Evolutionary conservation across 768 basidiomycete species (phyloP).

Genomic region (Amanita subjunquillea): DNA sequence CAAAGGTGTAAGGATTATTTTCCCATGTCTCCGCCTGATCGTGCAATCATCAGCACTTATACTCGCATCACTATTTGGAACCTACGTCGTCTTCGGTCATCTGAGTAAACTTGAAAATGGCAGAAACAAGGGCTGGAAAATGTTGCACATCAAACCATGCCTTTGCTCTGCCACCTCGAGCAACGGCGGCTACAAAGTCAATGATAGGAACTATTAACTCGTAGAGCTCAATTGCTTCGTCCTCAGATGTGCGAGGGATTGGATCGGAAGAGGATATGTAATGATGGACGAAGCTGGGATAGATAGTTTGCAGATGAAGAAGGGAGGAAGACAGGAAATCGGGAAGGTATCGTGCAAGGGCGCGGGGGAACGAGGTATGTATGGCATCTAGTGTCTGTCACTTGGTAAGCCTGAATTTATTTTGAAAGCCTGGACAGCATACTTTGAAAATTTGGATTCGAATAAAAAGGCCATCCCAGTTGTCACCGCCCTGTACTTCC

Average conservation of each 20-base stretch:
- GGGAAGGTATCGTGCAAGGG: slow-evolving; percentile 51
- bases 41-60: not conserved
- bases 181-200: slow-evolving; percentile 65
- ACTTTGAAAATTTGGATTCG: slow-evolving; percentile 84
- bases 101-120: slow-evolving; percentile 63
- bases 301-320: slow-evolving; percentile 46
- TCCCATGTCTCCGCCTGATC: slow-evolving; percentile 85
- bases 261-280: slow-evolving; percentile 49
- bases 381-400: slow-evolving; percentile 63
- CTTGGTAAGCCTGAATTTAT: not conserved
- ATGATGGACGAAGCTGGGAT: slow-evolving; percentile 48
- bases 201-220: slow-evolving; percentile 71
- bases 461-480: slow-evolving; percentile 79
- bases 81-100: slow-evolving; percentile 87
- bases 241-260: slow-evolving; percentile 60
- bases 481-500: slow-evolving; percentile 46
- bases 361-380: slow-evolving; percentile 72
- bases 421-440: slow-evolving; percentile 9
- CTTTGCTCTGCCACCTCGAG: slow-evolving; percentile 54
- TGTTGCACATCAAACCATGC: slow-evolving; percentile 51
- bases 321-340: slow-evolving; percentile 51
- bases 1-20: slow-evolving; percentile 82
- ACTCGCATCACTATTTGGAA: slow-evolving; percentile 5
- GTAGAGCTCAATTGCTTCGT: slow-evolving; percentile 64
- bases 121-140: slow-evolving; percentile 37